Evolutionary conservation across 176 grass and related monocot species (phyloP).

Genomic region (Eleusine indica): DNA sequence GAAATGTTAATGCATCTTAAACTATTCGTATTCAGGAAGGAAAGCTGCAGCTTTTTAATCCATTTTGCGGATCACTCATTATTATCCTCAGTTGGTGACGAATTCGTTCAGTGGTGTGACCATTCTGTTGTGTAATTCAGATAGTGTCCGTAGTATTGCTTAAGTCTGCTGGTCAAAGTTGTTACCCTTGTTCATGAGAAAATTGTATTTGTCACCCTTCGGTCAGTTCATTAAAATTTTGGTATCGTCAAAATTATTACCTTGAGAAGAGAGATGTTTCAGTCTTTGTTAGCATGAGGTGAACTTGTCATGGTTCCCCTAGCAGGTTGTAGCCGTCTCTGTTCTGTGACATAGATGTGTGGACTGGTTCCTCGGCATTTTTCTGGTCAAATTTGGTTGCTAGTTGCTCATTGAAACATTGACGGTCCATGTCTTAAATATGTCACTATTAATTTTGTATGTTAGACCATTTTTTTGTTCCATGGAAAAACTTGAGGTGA

Average conservation of each 20-base stretch:
- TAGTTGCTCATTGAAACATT: conserved; percentile 2
- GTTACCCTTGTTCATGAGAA: not conserved
- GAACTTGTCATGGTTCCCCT: conserved; percentile 2
- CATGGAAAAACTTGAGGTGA: not conserved
- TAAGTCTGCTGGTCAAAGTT: conserved; percentile 16
- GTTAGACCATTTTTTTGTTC: not conserved
- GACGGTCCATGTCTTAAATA: not conserved
- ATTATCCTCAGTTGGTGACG: too few relatives aligned
- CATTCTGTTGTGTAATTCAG: too few relatives aligned
- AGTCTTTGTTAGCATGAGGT: not conserved
- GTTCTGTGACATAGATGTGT: not conserved
- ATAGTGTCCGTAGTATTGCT: not conserved
- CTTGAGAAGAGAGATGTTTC: not conserved
- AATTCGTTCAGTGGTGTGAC: too few relatives aligned
- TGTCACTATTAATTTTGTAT: conserved; percentile 8
- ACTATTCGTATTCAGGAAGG: not conserved
- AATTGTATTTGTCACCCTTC: not conserved
- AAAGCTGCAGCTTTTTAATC: not conserved
- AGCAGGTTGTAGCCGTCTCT: not conserved
- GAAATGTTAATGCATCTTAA: not conserved
- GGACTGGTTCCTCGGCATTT: conserved; percentile 10
- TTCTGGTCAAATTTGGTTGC: conserved; percentile 36
- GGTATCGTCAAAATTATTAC: not conserved
- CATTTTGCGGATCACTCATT: not conserved
- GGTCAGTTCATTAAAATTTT: not conserved